A percentile compares a stretch with the other conserved stretches of the same genome.
Evolutionary conservation across 2,329 filamentous ascomycete genomes (phyloP).

Genomic region (Penicillium italicum): DNA sequence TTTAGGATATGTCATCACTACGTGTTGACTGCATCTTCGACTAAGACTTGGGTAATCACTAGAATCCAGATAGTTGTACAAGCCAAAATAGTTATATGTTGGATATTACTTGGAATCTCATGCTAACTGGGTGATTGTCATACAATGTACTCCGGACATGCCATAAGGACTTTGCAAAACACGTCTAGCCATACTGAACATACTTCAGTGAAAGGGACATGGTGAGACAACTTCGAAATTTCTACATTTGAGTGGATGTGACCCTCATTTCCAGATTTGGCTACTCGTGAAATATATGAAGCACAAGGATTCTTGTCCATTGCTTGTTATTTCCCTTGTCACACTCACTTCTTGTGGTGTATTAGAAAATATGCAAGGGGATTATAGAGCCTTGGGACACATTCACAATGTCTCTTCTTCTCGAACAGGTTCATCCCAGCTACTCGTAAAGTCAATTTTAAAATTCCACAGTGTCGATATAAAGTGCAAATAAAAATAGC

Average conservation of each 20-base stretch:
- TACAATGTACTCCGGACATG: not conserved
- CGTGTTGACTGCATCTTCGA: constrained; percentile 15
- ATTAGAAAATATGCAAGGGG: not conserved
- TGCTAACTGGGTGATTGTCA: not conserved
- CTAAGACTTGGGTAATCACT: not conserved
- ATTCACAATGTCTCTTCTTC: too few relatives aligned
- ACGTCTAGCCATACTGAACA: too few relatives aligned
- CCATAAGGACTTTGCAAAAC: not conserved
- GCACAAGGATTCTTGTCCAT: not conserved
- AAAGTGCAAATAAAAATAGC: not conserved
- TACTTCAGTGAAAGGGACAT: too few relatives aligned
- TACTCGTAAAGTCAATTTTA: not conserved
- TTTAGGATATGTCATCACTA: constrained; percentile 22
- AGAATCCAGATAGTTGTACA: too few relatives aligned
- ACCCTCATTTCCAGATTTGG: not conserved
- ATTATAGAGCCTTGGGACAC: not conserved
- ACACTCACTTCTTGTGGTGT: not conserved
- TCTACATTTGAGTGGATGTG: not conserved
- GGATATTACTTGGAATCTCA: not conserved
- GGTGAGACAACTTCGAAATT: not conserved
- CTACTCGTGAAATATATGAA: not conserved
- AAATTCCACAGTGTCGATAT: not conserved
- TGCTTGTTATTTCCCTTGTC: not conserved
- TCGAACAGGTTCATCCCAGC: not conserved
- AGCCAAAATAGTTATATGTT: not conserved